Evolutionary conservation across 2,329 filamentous ascomycete species (phyloP), one percentile per base, ranked within the genome.

Genomic region (Delphinella strobiligena): DNA sequence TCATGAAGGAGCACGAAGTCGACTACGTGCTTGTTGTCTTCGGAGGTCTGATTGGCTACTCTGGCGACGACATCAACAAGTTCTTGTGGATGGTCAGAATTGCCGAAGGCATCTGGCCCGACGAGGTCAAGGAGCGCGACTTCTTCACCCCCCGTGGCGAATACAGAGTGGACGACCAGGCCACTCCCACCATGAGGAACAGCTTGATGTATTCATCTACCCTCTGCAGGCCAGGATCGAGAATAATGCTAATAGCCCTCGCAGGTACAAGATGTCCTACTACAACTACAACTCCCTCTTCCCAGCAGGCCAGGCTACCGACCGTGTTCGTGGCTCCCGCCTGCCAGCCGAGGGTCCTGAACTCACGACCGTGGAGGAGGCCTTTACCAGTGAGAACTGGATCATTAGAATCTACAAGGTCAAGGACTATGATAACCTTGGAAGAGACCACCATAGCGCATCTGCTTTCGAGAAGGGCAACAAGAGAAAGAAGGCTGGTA

Each of bases 11-110:
- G 63, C 91, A 98, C 56, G 91, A 98, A 64, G 91, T 98, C 3
- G 89, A 98, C 64, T 98, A 98, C 53, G 86, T 98, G n/a, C 72
- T 98, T 40, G 79, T 98, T 15, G 91, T 98, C 41, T 98, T 96
- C 54, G 91, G 91, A 54, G 91, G 86, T 59, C 76, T 98, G 43
- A 71, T 98, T 30, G 93, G 93, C 41, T 98, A 98, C 69, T 95
- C 88, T 37, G 91, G 91, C 47, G 91, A 98, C 53, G 91, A 98
- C 57, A 94, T 98, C 69, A 98, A 98, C 72, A 98, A 98, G 69
- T 98, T 98, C 71, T 71, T 98, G 51, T 98, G 91, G 91, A 98
- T 98, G 93, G 88, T 98, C 43, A 79, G 91, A 59, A 98, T 98
- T 56, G 91, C 91, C 30, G 91, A 98, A 65, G 91, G 91, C 54